Evolutionary conservation across 2,329 filamentous ascomycete genomes (phyloP).

Genomic region (Trichoderma polysporum): DNA sequence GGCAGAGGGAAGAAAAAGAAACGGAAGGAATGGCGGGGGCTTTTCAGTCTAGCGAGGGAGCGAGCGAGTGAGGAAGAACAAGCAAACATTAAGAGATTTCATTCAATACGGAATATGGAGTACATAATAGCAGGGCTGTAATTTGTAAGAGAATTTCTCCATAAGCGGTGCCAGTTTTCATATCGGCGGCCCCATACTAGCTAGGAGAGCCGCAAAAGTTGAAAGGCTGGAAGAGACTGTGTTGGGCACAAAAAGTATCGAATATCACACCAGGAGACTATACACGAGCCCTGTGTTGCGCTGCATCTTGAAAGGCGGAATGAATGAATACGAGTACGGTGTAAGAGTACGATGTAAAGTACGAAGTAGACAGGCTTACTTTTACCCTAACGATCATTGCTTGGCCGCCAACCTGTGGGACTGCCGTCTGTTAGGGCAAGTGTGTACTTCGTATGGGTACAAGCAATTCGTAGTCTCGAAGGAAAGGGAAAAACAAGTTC

Average conservation of each 20-base stretch:
- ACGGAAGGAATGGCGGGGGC: slow-evolving; percentile 12
- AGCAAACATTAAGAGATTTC: not conserved
- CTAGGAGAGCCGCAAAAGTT: not conserved
- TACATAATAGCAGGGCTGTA: not conserved
- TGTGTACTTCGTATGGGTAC: not conserved
- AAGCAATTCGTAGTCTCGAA: not conserved
- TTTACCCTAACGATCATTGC: not conserved
- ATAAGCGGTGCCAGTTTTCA: slow-evolving; percentile 9
- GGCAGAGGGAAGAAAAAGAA: slow-evolving; percentile 15
- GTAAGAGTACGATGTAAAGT: not conserved
- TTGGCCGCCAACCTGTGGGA: not conserved
- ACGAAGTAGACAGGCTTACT: not conserved
- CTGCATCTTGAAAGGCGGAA: not conserved
- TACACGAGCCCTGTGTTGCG: not conserved
- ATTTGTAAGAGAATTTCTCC: not conserved
- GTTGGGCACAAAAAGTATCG: not conserved
- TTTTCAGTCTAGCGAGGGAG: not conserved
- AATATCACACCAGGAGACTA: not conserved
- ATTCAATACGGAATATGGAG: slow-evolving; percentile 2
- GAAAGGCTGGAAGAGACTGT: not conserved
- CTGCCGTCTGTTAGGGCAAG: not conserved
- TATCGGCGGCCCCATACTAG: slow-evolving; percentile 6
- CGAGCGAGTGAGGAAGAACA: not conserved
- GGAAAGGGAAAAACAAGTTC: not conserved
- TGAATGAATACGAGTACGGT: not conserved